Evolutionary conservation across 768 basidiomycete genomes (phyloP), one percentile per base, ranked within the genome.

Genomic region (Macrocybe gigantea): DNA sequence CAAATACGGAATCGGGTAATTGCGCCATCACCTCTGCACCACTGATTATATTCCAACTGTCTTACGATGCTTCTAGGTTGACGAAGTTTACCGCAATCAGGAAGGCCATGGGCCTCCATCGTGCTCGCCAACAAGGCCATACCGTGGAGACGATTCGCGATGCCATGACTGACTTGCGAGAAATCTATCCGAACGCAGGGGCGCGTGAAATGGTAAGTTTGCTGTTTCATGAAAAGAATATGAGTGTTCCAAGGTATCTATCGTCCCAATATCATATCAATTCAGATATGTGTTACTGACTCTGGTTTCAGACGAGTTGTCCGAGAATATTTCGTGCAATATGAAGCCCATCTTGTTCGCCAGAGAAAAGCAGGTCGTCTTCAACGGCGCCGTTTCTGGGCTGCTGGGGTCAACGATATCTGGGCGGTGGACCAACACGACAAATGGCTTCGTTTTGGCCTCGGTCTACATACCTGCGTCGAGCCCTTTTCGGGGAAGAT

Each of bases 381-480:
- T 7, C 52, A 51, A 9, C 50, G 61, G 1, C 49, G 52, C 3
- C 46, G 39, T 0, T 70, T 62, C 45, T 67, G 56, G 49, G 55
- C 63, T 14, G 64, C 66, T 2, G 68, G 68, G 0, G 54, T 67
- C 4, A 68, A 66, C 12, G 60, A 71, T 43, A 9, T 63, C 1
- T 65, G 60, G 60, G 30, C 49, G 29, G 33, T 57, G 7, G 65
- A 70, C 45, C 69, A 70, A 52, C 67, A 71, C 52, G 63, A 71
- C 52, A 69, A 71, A 52, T 69, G 62, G 62, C 47, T 47, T 12
- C 48, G 59, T 5, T 70, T 66, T 51, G 65, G 65, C 0, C 54
- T 70, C 3, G 60, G 48, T 7, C 43, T 65, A 0, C 65, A 77
- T 55, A 49, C 56, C 10, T 57, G 60, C 0, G 40, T 70, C 8